Base-by-base conservation (phyloP, 495 filamentous ascomycete genomes). In the Neurospora sublineolata region DNA sequence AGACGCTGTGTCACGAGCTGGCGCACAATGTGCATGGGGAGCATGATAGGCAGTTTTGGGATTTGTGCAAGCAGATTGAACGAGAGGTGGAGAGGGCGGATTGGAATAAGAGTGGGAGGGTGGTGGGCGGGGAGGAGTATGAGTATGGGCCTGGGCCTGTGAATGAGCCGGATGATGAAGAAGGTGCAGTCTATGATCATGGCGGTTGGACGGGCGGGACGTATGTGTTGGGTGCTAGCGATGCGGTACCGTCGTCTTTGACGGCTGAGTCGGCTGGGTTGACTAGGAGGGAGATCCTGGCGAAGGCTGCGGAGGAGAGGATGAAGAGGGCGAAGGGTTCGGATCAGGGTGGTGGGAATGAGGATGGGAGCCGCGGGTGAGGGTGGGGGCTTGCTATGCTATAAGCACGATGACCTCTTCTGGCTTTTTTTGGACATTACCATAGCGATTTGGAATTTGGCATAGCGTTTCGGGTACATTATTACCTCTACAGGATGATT, bases 1-100 rank as follows among this genome's bases (percentile, higher is more conserved):
- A 92, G 75, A 97, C 95, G 75, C 84, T 98, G 37, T 97, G 94
- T 77, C 95, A 99, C 79, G 95, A 99, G 85, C 83, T 99, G 52
- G 90, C 94, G 78, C 95, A 99, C 80, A 97, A 94, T 76, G 93
- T 96, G 11, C 89, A 89, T 77, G 86, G 89, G 0, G 87, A 90
- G 1, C 95, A 99, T 80, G 93, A 97, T 80, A 82, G 88, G 16
- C 80, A 89, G 14, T 99, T 99, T 78, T 99, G 94, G 94, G 86
- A 92, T 70, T 78, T 98, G 81, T 94, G 89, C 71, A 86, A 87
- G 73, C 84, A 89, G 84, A 93, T 98, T 77, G 95, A 97, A 85
- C 85, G 82, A 72, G 94, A 97, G 86, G 94, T 97, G 37, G 91
- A 90, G 69, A 79, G 75, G 71, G 89, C 83, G 64, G 95, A 97